Base-by-base conservation (phyloP, 768 basidiomycete species). In the Trametes coccinea region DNA sequence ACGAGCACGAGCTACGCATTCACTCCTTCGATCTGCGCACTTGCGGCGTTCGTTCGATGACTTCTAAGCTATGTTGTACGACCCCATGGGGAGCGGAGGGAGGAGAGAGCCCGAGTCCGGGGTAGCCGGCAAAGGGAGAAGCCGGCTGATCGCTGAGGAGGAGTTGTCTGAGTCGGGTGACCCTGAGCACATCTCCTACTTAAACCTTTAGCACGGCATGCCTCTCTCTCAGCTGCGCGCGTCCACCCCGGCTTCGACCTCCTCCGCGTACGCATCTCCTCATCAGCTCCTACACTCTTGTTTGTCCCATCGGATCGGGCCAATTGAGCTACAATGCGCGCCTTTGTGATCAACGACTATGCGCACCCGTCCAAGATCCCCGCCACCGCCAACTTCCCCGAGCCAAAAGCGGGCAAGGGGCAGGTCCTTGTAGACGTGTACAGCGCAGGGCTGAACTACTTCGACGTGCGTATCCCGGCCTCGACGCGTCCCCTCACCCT, bases 271-370 rank as follows among this genome's bases (percentile, higher is more conserved):
- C 22, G 0, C 5, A 0, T 3, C 41, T 43, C 41, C 2, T 37
- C 1, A 37, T 0, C 6, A 37, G 2, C 41, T 22, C 2, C 41
- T n/a, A 3, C 14, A 43, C n/a, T 43, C 41, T 43, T 43, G 9
- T 2, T 43, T 43, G 39, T 39, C 39, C 0, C 8, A 43, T 5
- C 2, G 7, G 41, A 17, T 31, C 17, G 13, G 0, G 22, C 1
- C 27, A 9, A 33, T 6, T 16, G 53, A n/a, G 16, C 14, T 45
- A 68, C 53, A 43, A 96, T 95, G 93, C 86, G 86, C 52, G 94
- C 84, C 22, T 93, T 91, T 71, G 81, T 90, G 39, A 79, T 96
- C 46, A 80, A 82, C 29, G 79, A 90, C 68, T 83, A 89, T 59
- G 81, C 77, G 6, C 78, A 81, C 68, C 82, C 80, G 0, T 74